phyloP scores from a whole-genome alignment of 495 filamentous ascomycete species.

The Aspergillus bridgeri region DNA sequence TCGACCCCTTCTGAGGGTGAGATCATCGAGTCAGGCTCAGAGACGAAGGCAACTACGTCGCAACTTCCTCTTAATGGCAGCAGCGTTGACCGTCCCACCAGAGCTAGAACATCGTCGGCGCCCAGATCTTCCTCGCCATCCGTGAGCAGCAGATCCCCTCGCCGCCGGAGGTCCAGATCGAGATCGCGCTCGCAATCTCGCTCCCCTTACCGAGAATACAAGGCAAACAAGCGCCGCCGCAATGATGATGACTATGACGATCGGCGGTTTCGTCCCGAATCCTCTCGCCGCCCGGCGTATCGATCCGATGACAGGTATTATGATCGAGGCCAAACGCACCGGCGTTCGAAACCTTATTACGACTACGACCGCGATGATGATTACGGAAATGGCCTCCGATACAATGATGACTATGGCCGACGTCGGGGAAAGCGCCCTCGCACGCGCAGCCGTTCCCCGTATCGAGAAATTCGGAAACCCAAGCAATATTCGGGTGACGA shows the following conservation, averaged over 20 bases:
- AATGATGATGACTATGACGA: conserved; percentile 58
- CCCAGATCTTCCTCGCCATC: conserved; percentile 49
- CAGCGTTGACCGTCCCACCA: conserved; percentile 73
- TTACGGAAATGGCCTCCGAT: conserved; percentile 42
- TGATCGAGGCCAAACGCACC: conserved; percentile 25
- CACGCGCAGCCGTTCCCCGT: conserved; percentile 61
- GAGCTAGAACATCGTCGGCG: conserved; percentile 47
- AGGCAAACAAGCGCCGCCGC: conserved; percentile 65
- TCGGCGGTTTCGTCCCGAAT: conserved; percentile 48
- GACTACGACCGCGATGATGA: conserved; percentile 62
- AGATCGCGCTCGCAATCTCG: conserved; percentile 38
- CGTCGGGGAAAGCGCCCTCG: conserved; percentile 59
- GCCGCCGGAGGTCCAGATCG: conserved; percentile 38
- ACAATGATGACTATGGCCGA: conserved; percentile 59
- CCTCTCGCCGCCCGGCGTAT: conserved; percentile 35
- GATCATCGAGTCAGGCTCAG: conserved; percentile 72
- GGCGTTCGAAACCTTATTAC: conserved; percentile 51
- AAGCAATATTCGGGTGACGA: conserved; percentile 43
- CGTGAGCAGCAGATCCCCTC: conserved; percentile 38
- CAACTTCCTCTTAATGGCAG: conserved; percentile 69
- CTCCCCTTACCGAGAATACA: conserved; percentile 43
- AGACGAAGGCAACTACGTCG: conserved; percentile 72
- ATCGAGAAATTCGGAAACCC: conserved; percentile 39
- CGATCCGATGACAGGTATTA: conserved; percentile 35
- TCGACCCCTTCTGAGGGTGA: conserved; percentile 73